phyloP scores from a whole-genome alignment of 129 eudicot genomes.

The Solidago caesia region DNA sequence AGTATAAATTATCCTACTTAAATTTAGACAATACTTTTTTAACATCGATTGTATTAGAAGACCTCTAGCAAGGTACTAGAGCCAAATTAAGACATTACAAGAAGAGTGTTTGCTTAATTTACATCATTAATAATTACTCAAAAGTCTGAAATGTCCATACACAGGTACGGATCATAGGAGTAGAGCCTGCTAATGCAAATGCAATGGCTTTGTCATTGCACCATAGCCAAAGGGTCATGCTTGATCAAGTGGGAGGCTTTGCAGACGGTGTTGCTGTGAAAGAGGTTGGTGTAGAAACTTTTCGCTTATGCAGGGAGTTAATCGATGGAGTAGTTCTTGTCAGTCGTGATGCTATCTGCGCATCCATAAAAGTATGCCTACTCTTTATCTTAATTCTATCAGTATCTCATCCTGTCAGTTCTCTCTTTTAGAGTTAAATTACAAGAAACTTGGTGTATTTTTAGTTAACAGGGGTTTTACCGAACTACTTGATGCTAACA shows the following conservation, averaged over 20 bases:
- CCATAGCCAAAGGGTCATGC: constrained; percentile 62
- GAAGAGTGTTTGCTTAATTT: too few relatives aligned
- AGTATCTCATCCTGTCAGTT: neutral
- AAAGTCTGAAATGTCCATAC: neutral
- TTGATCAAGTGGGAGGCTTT: constrained; percentile 90
- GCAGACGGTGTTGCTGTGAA: constrained; percentile 95
- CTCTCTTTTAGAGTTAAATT: neutral
- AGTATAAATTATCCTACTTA: neutral
- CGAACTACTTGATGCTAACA: neutral
- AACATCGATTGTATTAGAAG: too few relatives aligned
- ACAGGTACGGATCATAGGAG: constrained; percentile 76
- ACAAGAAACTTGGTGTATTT: too few relatives aligned
- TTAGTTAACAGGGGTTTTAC: neutral
- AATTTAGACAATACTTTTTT: neutral
- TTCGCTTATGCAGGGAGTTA: constrained; percentile 67
- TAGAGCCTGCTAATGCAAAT: constrained; percentile 88
- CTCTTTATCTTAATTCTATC: neutral
- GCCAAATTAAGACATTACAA: too few relatives aligned
- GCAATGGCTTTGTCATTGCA: constrained; percentile 92
- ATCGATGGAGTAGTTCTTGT: constrained; percentile 93
- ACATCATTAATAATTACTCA: too few relatives aligned
- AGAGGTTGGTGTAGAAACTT: constrained; percentile 80
- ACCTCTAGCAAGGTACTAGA: too few relatives aligned
- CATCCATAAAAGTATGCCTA: constrained; percentile 71
- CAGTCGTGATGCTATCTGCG: constrained; percentile 88